Conservation (phyloP, 1,284 basidiomycete genomes). For the Moesziomyces sp. region DNA sequence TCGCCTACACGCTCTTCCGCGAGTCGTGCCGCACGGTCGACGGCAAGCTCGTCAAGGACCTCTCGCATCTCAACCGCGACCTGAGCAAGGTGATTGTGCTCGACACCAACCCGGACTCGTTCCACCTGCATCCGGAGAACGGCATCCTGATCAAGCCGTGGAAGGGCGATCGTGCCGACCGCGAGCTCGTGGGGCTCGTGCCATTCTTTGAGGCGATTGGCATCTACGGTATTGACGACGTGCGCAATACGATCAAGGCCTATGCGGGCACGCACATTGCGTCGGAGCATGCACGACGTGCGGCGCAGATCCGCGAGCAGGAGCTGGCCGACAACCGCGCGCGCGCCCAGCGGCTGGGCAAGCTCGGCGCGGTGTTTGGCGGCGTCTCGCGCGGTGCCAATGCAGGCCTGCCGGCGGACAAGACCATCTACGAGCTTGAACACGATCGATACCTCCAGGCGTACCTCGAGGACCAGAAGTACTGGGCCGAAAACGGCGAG, state of each 20-base stretch:
- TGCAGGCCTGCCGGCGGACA: slow-evolving; percentile 22
- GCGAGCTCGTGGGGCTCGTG: slow-evolving; percentile 85
- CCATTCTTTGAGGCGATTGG: slow-evolving; percentile 89
- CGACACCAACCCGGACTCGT: slow-evolving; percentile 84
- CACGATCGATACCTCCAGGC: slow-evolving; percentile 84
- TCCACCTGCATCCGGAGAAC: slow-evolving; percentile 86
- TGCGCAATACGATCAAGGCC: slow-evolving; percentile 84
- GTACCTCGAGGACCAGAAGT: slow-evolving; percentile 88
- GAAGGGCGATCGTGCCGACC: slow-evolving; percentile 81
- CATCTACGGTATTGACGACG: slow-evolving; percentile 73
- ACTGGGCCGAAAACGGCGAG: slow-evolving; percentile 82
- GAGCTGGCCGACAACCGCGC: slow-evolving; percentile 72
- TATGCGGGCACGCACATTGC: slow-evolving; percentile 90
- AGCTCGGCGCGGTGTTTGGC: slow-evolving; percentile 73
- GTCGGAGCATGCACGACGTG: slow-evolving; percentile 86
- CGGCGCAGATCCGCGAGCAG: slow-evolving; percentile 74
- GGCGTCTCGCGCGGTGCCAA: slow-evolving; percentile 50
- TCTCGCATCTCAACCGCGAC: slow-evolving; percentile 92
- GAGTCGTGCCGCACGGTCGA: slow-evolving; percentile 71
- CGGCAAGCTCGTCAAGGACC: slow-evolving; percentile 75
- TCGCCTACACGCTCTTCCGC: slow-evolving; percentile 88
- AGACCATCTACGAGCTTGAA: slow-evolving; percentile 88
- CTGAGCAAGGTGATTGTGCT: slow-evolving; percentile 88
- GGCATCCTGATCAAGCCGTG: slow-evolving; percentile 86
- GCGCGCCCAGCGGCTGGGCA: slow-evolving; percentile 22